phyloP scores from a whole-genome alignment of 1,284 basidiomycete genomes.

The Ganoderma resinaceum region DNA sequence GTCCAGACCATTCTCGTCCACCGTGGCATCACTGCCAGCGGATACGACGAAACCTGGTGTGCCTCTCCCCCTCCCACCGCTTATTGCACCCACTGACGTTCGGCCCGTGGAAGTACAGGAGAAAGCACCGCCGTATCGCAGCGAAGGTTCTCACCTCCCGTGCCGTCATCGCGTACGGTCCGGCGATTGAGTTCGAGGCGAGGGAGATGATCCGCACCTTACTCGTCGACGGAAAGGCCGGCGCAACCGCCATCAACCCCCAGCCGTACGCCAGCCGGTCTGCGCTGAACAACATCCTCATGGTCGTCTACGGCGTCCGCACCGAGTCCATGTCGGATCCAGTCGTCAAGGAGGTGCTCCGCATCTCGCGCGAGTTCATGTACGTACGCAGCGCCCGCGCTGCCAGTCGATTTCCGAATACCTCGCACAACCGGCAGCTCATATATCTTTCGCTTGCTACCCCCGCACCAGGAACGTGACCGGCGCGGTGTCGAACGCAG shows the following conservation, averaged over 20 bases:
- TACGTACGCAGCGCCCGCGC: conserved; percentile 13
- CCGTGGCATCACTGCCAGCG: conserved; percentile 49
- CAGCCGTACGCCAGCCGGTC: conserved; percentile 39
- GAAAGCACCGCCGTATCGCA: neutral
- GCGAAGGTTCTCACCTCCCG: neutral
- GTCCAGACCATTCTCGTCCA: conserved; percentile 47
- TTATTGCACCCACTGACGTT: neutral
- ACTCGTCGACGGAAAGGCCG: conserved; percentile 40
- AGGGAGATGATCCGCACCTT: conserved; percentile 44
- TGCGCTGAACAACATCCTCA: conserved; percentile 48
- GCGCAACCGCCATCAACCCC: conserved; percentile 46
- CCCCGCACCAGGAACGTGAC: neutral
- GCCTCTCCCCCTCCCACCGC: neutral
- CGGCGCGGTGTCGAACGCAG: neutral
- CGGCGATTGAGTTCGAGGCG: conserved; percentile 37
- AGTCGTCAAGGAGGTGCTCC: conserved; percentile 40
- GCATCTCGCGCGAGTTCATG: conserved; percentile 48
- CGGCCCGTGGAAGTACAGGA: neutral
- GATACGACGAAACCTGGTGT: conserved; percentile 49
- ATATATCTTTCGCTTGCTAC: neutral
- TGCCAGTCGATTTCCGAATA: neutral
- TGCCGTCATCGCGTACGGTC: neutral
- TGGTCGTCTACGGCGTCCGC: conserved; percentile 45
- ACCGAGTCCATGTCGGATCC: conserved; percentile 43
- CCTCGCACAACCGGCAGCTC: neutral